These are phyloP conservation scores for Torrubiellomyces zombiae DNA, from an alignment of 2,329 filamentous ascomycete species.

Conservation along the genomic window DNA sequence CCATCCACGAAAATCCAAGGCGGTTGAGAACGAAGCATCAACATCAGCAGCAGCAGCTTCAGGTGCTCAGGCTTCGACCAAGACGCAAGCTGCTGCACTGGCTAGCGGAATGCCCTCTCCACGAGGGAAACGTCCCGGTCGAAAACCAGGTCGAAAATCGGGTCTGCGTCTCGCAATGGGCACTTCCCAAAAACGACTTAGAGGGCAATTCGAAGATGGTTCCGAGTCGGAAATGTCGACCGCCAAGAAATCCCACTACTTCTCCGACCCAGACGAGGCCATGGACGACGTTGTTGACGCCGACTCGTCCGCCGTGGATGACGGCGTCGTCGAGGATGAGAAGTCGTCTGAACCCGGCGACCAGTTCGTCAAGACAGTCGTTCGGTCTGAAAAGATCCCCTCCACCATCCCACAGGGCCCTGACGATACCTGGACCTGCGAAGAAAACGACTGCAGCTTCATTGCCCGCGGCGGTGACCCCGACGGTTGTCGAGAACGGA, in stretches of 20 bases:
- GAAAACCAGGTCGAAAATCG: conserved; percentile 6
- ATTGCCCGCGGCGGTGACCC: conserved; percentile 46
- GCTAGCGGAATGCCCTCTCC: conserved; percentile 10
- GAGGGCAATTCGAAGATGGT: conserved; percentile 20
- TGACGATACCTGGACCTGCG: conserved; percentile 49
- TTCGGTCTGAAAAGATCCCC: conserved; percentile 32
- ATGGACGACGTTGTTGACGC: conserved; percentile 14
- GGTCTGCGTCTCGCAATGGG: conserved; percentile 9
- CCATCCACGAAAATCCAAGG: conserved; percentile 8
- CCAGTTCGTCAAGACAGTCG: conserved; percentile 23
- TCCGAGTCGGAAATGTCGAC: conserved; percentile 18
- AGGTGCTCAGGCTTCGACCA: conserved; percentile 4
- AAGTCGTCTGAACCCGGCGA: conserved; percentile 8
- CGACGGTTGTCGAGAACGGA: conserved; percentile 34
- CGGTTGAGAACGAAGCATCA: conserved; percentile 3
- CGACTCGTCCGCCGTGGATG: conserved; percentile 4
- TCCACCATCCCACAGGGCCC: conserved; percentile 34
- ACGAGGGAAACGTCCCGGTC: conserved; percentile 13
- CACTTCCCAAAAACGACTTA: conserved; percentile 27
- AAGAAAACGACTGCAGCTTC: conserved; percentile 45
- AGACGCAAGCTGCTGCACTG: conserved; percentile 7
- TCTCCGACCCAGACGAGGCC: conserved; percentile 13
- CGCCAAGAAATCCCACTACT: conserved; percentile 18
- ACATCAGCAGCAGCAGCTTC: not conserved
- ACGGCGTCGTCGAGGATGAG: conserved; percentile 3